These are phyloP conservation scores for Phoenix dactylifera DNA, from an alignment of 176 grass and related monocot genomes.

Conservation along the genomic window DNA sequence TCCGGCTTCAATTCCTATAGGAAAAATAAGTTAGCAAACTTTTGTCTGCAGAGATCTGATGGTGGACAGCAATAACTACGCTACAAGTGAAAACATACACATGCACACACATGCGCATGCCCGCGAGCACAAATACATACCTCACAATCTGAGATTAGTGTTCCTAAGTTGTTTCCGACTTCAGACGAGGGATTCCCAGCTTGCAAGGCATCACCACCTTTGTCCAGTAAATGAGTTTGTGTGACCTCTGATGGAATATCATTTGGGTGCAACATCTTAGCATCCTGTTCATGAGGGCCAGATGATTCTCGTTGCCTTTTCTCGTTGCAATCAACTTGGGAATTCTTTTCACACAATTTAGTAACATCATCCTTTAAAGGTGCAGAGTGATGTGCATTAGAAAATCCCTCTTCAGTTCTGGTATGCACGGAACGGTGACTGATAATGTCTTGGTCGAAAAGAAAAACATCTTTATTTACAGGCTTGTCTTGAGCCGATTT, in stretches of 20 bases:
- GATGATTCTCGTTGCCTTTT: constrained; percentile 26
- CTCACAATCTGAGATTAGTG: constrained; percentile 26
- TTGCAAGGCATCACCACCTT: constrained; percentile 17
- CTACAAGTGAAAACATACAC: no score
- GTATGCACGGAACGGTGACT: background rate
- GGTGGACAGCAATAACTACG: no score
- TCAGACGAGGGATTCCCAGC: constrained; percentile 24
- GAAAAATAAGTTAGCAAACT: constrained; percentile 6
- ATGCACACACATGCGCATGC: no score
- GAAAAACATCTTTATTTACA: background rate
- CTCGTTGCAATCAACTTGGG: constrained; percentile 13
- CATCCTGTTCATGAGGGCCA: constrained; percentile 19
- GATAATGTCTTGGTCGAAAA: background rate
- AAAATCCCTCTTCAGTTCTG: background rate
- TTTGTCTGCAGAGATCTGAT: background rate
- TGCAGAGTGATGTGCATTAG: background rate
- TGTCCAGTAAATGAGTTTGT: constrained; percentile 34
- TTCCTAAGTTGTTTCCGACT: constrained; percentile 17
- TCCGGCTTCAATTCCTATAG: constrained; percentile 39
- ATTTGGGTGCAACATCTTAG: background rate
- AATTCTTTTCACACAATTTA: background rate
- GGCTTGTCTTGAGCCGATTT: no score
- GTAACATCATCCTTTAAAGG: background rate
- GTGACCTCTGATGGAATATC: constrained; percentile 16
- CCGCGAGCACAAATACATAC: constrained; percentile 17